These are phyloP conservation scores for Primulina huaijiensis DNA, from an alignment of 257 asterid genomes.

Conservation along the genomic window DNA sequence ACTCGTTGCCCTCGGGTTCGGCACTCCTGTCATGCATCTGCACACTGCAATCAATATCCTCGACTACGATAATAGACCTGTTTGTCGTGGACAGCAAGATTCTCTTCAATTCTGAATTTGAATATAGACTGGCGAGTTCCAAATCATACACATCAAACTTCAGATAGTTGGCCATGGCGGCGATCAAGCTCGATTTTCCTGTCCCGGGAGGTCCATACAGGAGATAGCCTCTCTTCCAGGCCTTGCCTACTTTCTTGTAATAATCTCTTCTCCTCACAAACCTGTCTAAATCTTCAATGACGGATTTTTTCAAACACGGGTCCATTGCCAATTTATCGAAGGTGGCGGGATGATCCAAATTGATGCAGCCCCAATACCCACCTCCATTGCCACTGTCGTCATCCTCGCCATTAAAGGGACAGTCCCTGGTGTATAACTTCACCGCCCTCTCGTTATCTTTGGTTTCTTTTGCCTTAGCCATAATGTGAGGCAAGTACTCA, in stretches of 20 bases:
- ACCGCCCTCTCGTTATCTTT: constrained; percentile 44
- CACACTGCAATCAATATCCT: constrained; percentile 74
- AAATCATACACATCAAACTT: constrained; percentile 70
- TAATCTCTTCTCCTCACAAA: constrained; percentile 69
- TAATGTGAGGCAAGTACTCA: constrained; percentile 54
- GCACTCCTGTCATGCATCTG: constrained; percentile 58
- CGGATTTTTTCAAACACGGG: constrained; percentile 39
- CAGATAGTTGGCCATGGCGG: constrained; percentile 79
- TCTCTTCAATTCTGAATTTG: constrained; percentile 61
- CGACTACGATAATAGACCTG: constrained; percentile 63
- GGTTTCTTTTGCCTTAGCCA: constrained; percentile 52
- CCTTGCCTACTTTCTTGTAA: constrained; percentile 75
- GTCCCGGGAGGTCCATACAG: constrained; percentile 94
- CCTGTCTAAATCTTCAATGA: constrained; percentile 67
- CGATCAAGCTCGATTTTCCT: constrained; percentile 74
- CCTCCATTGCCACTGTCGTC: constrained; percentile 45
- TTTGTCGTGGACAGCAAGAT: constrained; percentile 54
- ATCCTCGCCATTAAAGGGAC: constrained; percentile 40
- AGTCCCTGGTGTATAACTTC: constrained; percentile 61
- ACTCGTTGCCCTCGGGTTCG: constrained; percentile 13
- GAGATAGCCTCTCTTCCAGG: constrained; percentile 86
- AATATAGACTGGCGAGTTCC: constrained; percentile 53
- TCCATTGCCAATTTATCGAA: constrained; percentile 76
- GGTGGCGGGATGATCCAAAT: constrained; percentile 71
- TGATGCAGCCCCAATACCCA: constrained; percentile 63